Base-by-base conservation (phyloP, 2,329 filamentous ascomycete genomes). In the Aspergillus oerlinghausenensis region DNA sequence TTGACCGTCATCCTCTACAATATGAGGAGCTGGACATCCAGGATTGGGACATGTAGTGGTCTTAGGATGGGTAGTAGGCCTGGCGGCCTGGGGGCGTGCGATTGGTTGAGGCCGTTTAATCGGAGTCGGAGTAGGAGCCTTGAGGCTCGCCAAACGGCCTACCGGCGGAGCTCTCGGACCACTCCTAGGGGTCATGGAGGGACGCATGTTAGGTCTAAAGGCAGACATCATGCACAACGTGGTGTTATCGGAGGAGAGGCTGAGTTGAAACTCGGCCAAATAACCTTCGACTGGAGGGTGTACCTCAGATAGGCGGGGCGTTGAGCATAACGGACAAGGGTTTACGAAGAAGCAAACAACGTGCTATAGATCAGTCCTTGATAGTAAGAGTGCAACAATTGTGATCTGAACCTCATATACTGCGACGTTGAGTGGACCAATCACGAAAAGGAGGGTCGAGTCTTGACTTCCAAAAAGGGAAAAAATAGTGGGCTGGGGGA, bases 1-100 rank as follows among this genome's bases (percentile, higher is more conserved):
- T 58, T 78, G 70, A 17, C 75, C 75, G 55, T 78, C 76, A 65
- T 78, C 75, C 55, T 76, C 74, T 43, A 77, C 72, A 38, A 79
- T 77, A 57, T 78, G 71, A 49, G 76, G 75, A 42, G 73, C 74
- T 14, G 75, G 72, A 67, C 77, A 80, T 45, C 68, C 69, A 1
- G 74, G 76, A 57, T 79, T 79, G 28, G 75, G 72, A 64, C 77
- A 79, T 28, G 70, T 75, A 11, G 71, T 66, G 17, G 73, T 73
- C 55, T 73, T 72, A n/a, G 71, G 69, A 52, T 73, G 67, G 38
- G 72, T 71, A 23, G 68, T 73, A 21, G 70, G 70, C 49, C 65
- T 68, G 38, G 67, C 51, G 40, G 65, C 62, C 55, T 70, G 66
- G 57, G 67, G 63, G 47, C 66, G 68, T n/a, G 64, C 60, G 51